These are phyloP conservation scores for Botrytis fabae DNA, from an alignment of 2,329 filamentous ascomycete genomes.

Conservation along the genomic window DNA sequence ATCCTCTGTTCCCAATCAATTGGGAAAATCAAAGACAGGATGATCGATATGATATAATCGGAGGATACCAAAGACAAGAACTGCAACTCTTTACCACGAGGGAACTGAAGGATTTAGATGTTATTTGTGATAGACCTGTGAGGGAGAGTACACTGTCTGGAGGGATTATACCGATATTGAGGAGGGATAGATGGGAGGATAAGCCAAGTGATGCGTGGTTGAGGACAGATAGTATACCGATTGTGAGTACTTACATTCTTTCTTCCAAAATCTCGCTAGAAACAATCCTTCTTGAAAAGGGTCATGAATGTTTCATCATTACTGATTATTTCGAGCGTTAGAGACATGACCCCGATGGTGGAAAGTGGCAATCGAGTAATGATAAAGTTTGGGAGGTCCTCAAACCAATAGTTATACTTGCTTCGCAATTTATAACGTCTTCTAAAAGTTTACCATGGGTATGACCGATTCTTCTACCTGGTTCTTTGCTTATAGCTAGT, in stretches of 20 bases:
- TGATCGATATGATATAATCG: neutral
- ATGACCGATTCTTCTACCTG: neutral
- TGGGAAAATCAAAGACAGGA: neutral
- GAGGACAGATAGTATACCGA: neutral
- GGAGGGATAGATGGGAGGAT: constrained; percentile 8
- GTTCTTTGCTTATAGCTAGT: neutral
- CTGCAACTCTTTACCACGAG: neutral
- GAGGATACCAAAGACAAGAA: neutral
- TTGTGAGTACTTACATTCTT: neutral
- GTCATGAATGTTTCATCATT: neutral
- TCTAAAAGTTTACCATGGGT: constrained; percentile 11
- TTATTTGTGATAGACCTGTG: neutral
- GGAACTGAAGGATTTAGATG: constrained; percentile 17
- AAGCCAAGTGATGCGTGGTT: constrained; percentile 8
- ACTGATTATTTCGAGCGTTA: neutral
- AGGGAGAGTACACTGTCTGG: neutral
- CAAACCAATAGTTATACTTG: neutral
- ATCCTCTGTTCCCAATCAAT: neutral
- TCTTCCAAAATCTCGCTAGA: neutral
- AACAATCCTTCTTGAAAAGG: too few relatives aligned
- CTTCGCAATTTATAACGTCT: neutral
- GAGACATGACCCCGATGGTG: neutral
- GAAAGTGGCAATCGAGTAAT: constrained; percentile 17
- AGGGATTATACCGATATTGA: neutral
- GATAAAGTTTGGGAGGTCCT: constrained; percentile 6